Evolutionary conservation across 768 basidiomycete genomes (phyloP), one percentile per base, ranked within the genome.

Genomic region (Coprinopsis strossmayeri): DNA sequence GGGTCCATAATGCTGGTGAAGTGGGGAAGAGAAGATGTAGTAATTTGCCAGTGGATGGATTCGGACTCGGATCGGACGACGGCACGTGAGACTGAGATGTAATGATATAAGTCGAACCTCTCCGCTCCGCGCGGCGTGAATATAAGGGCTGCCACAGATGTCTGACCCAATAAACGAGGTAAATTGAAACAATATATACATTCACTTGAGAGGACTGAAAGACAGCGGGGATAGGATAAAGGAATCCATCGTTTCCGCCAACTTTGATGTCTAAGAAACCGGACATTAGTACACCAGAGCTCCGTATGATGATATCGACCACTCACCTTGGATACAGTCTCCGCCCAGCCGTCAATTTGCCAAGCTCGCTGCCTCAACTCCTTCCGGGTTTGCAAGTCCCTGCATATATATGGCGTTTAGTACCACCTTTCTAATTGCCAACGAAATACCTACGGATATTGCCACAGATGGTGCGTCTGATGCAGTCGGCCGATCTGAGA

Each of bases 391-490:
- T 91, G 82, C 48, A 96, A 73, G 57, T 79, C 79, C 48, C 87
- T 88, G 52, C 44, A 39, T 45, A 15, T 32, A 32, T 7, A 32
- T n/a, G n/a, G n/a, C n/a, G n/a, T n/a, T n/a, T n/a, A 32, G 15
- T 7, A 32, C 43, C 45, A 53, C 34, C 35, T 17, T 26, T 34
- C 48, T 45, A 11, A 50, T 53, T 38, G 17, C 44, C 13, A 47
- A 18, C 38, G 26, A 3, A 42, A 23, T 51, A 76, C 84, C 62
- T 59, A 91, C 90, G 84, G 83, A 63, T 95, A 95, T 67, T 97
- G 94, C 95, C 95, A 98, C 69, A 97, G 79, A 68, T 97, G 95
- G 62, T 97, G 89, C 5, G 96, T 95, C 55, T 90, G 78, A 60
- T 91, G 86, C 46, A 91, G 71, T 41, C 85, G 77, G 45, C 90